phyloP scores from a whole-genome alignment of 352 stramenopile species.

The Phytopythium montanum region DNA sequence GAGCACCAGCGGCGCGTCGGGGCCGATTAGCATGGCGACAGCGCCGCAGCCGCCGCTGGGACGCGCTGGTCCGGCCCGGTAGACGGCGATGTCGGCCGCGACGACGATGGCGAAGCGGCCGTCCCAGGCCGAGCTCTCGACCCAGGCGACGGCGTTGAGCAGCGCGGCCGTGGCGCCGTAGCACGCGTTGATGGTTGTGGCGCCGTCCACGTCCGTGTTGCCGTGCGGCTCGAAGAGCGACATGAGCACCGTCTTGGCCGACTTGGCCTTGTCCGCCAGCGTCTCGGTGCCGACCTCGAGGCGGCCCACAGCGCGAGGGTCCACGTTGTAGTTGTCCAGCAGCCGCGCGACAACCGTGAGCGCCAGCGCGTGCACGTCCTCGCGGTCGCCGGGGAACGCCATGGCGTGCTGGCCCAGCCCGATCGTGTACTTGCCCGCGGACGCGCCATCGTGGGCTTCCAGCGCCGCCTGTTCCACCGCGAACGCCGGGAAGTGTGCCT shows the following conservation, averaged over 20 bases:
- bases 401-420: conserved; percentile 58
- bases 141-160: conserved; percentile 96
- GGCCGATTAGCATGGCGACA: conserved; percentile 95
- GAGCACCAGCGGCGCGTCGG: conserved; percentile 92
- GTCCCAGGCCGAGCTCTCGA: conserved; percentile 93
- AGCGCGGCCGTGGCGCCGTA: conserved; percentile 97
- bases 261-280: conserved; percentile 88
- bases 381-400: conserved; percentile 65
- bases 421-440: conserved; percentile 69
- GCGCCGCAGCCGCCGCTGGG: conserved; percentile 92
- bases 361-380: conserved; percentile 72
- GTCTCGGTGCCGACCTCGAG: conserved; percentile 98
- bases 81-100: conserved; percentile 95
- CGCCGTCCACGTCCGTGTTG: conserved; percentile 76
- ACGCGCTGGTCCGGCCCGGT: conserved; percentile 88
- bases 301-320: conserved; percentile 80
- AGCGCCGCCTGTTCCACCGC: conserved; percentile 94
- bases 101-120: conserved; percentile 95
- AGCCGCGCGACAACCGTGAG: conserved; percentile 54
- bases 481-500: conserved; percentile 94
- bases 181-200: conserved; percentile 96
- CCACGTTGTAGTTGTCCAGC: conserved; percentile 48
- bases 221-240: conserved; percentile 51
- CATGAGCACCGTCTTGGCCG: conserved; percentile 81
- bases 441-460: conserved; percentile 88